These are phyloP conservation scores for Arxiozyma slooffiae DNA, from an alignment of 1,139 yeast species.

Conservation along the genomic window DNA sequence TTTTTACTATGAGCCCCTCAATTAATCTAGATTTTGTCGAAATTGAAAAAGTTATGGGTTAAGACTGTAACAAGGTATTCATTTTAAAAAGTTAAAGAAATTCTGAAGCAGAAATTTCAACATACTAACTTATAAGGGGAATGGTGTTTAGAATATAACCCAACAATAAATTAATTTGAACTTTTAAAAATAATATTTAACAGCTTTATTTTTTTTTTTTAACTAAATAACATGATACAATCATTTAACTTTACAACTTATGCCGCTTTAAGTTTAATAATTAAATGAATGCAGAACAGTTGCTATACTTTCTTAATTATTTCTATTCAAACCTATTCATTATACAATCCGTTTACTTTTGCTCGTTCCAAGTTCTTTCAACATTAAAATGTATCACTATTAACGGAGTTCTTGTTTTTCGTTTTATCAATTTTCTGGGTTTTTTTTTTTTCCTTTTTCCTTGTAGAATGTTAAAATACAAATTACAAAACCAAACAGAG, in stretches of 20 bases:
- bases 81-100: too few species aligned
- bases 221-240: not conserved
- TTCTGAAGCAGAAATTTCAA: not conserved
- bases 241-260: not conserved
- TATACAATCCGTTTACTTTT: not conserved
- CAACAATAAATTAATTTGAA: too few species aligned
- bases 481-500: not conserved
- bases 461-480: not conserved
- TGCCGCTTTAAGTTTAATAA: not conserved
- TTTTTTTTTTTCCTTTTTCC: too few species aligned
- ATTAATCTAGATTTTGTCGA: not conserved
- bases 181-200: too few species aligned
- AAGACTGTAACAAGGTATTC: conserved; percentile 1
- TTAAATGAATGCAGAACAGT: not conserved
- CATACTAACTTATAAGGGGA: not conserved
- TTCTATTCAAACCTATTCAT: not conserved
- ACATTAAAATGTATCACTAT: not conserved
- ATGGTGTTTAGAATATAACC: too few species aligned
- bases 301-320: not conserved
- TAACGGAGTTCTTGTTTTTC: not conserved
- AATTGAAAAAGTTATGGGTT: not conserved
- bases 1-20: not conserved
- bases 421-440: not conserved
- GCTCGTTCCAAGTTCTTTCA: not conserved
- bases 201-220: too few species aligned